Evolutionary conservation across 306 rosid species (phyloP).

Genomic region (Arachis stenosperma): DNA sequence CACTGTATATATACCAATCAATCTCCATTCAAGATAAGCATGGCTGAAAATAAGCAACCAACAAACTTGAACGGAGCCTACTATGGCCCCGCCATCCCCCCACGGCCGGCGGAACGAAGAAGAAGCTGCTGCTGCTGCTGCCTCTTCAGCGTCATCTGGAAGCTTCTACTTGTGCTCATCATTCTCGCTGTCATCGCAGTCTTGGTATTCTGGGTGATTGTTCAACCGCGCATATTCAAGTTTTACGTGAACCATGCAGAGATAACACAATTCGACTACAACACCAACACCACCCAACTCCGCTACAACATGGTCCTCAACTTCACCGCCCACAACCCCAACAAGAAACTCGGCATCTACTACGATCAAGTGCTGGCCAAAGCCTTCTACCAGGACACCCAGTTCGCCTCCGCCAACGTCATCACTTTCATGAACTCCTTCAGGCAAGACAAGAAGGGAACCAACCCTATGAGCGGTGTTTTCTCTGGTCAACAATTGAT

Average conservation of each 20-base stretch:
- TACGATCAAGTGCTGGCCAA: constrained; percentile 48
- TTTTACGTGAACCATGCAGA: constrained; percentile 30
- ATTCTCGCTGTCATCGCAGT: no score
- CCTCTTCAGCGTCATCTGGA: no score
- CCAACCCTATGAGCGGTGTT: constrained; percentile 33
- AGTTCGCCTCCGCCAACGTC: constrained; percentile 30
- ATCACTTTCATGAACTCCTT: constrained; percentile 47
- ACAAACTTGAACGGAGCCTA: no score
- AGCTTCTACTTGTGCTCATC: no score
- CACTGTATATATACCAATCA: no score
- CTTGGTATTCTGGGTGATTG: no score
- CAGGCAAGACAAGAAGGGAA: constrained; percentile 50
- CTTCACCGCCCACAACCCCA: constrained; percentile 56
- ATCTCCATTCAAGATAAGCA: no score
- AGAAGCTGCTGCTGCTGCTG: no score
- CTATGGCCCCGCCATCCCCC: no score
- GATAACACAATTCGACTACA: constrained; percentile 56
- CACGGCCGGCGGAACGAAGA: no score
- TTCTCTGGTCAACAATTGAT: constrained; percentile 48
- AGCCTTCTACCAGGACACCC: constrained; percentile 39
- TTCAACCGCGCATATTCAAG: no score
- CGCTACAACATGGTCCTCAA: constrained; percentile 45
- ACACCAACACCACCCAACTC: constrained; percentile 44
- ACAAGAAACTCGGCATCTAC: constrained; percentile 49
- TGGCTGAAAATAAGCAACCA: no score